Evolutionary conservation across 148 eudicot species (phyloP).

Genomic region (Vaccinium darrowii): DNA sequence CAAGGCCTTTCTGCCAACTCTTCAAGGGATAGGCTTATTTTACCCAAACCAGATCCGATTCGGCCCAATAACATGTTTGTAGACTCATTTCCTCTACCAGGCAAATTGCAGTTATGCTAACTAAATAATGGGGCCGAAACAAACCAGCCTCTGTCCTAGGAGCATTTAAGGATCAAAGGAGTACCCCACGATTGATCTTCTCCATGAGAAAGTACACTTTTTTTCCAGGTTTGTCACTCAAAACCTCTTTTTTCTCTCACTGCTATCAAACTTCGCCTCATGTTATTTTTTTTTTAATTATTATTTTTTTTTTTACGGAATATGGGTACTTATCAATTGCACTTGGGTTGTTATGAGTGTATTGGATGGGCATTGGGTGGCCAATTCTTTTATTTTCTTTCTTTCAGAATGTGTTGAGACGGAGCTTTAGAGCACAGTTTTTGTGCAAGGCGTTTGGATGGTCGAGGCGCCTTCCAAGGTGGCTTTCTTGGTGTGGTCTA

Average conservation of each 20-base stretch:
- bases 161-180: not conserved
- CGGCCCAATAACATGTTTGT: too few species aligned
- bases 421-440: not conserved
- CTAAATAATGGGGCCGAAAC: not conserved
- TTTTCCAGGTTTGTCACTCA: not conserved
- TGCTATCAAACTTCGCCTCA: not conserved
- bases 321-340: not conserved
- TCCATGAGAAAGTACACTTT: not conserved
- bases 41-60: too few species aligned
- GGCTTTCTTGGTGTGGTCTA: not conserved
- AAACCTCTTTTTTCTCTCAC: not conserved
- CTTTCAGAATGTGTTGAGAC: not conserved
- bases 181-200: not conserved
- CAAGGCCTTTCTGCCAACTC: too few species aligned
- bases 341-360: not conserved
- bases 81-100: not conserved
- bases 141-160: not conserved
- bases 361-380: not conserved
- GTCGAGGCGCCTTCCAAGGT: not conserved
- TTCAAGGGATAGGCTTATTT: too few species aligned
- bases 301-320: not conserved
- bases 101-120: not conserved
- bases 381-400: not conserved
- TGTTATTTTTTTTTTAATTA: too few species aligned
- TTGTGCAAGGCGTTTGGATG: not conserved